Base-by-base conservation (phyloP, 768 basidiomycete genomes). In the Boletus sp. region DNA sequence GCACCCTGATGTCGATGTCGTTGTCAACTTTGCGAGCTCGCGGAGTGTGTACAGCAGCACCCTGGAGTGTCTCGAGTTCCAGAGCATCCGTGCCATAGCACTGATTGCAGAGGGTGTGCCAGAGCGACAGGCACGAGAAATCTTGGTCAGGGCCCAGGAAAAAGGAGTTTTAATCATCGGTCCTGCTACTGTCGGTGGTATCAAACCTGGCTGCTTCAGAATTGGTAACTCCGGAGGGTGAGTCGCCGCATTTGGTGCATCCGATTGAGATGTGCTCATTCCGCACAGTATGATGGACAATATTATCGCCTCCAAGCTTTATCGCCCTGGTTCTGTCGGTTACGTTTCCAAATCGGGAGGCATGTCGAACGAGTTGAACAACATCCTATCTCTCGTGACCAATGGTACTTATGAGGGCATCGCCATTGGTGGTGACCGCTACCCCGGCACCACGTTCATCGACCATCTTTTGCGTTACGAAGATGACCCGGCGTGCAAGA, bases 291-390 rank as follows among this genome's bases (percentile, higher is more conserved):
- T 98, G 96, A 97, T 98, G 95, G 96, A 99, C 80, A 99, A 98
- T 81, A 95, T 98, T 77, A 97, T 98, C 69, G 79, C 95, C 7
- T 96, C 93, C 58, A 99, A 98, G 80, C 88, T 99, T 58, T 99
- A 98, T 83, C 93, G 95, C 66, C 79, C 94, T 27, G 96, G 96
- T 53, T 93, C 94, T 13, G 91, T 99, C 64, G 96, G 95, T 67
- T 99, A 98, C 74, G 96, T 99, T 70, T 97, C 93, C 74, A 99
- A 99, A 79, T 98, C 95, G 8, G 96, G 96, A 63, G 96, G 96
- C 74, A 99, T 99, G 96, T 98, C 96, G 66, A 98, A 98, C 79
- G 96, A 99, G 75, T 79, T 99, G 67, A 98, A 99, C 88, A 99
- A 98, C 81, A 99, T 99, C 72, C 87, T 99, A 58, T 94, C 93